Base-by-base conservation (phyloP, 148 eudicot genomes). In the Silene latifolia region DNA sequence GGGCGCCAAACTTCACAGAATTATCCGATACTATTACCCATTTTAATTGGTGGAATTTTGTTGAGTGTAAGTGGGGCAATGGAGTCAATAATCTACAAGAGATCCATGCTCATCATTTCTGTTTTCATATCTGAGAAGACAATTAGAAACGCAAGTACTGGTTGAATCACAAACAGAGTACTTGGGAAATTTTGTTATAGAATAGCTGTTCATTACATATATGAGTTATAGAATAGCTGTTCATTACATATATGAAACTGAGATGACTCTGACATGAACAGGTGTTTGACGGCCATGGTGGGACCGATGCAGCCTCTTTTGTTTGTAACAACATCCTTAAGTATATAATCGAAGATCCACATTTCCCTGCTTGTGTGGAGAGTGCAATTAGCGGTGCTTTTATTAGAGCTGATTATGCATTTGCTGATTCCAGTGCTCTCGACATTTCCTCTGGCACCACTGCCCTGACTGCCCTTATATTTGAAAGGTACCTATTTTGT, bases 251-350 rank as follows among this genome's bases (percentile, higher is more conserved):
- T 23, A 15, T 61, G 51, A 67, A 61, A 25, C 54, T 51, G 67
- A 59, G 47, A 64, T 25, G 23, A 0, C 65, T 46, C 42, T 57
- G 67, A 0, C 72, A 21, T 79, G 12, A 54, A 62, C 82, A 93
- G 98, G 98, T 93, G 60, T 93, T 90, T 83, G 98, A 93, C 81
- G 98, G 98, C 21, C 98, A 93, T 73, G 98, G 96, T 72, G 98
- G 98, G 70, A 80, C 80, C n/a, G 98, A 93, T 82, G 98, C 98
- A 2, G 96, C 96, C 57, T 85, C 85, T 23, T 93, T 85, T 83
- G 81, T 86, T 70, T 78, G 86, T 85, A 84, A 79, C 46, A 90
- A 90, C 82, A 85, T 93, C 24, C 88, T 93, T 19, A 86, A 87
- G 74, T 89, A 86, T 71, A 89, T 93, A 54, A 74, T 84, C 47